A percentile compares a stretch with the other conserved stretches of the same genome.
phyloP scores from a whole-genome alignment of 148 eudicot genomes.

The Rhododendron griersonianum region DNA sequence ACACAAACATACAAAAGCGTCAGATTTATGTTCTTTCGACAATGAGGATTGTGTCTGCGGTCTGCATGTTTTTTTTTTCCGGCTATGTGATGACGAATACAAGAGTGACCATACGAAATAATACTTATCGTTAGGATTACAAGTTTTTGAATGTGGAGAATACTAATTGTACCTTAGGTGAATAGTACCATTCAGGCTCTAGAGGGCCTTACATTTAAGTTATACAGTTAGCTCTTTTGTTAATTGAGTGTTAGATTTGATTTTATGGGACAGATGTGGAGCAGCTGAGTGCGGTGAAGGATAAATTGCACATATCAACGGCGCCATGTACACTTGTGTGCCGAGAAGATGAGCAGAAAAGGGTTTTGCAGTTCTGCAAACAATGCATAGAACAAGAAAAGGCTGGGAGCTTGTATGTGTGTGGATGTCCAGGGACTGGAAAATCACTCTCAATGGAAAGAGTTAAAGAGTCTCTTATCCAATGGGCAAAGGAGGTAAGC shows the following conservation, averaged over 20 bases:
- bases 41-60: background rate
- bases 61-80: background rate
- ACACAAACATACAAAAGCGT: background rate
- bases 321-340: constrained; percentile 54
- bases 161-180: background rate
- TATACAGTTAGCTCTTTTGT: background rate
- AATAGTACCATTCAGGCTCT: background rate
- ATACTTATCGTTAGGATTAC: background rate
- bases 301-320: constrained; percentile 76
- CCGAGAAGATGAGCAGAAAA: constrained; percentile 65
- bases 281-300: constrained; percentile 71
- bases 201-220: background rate
- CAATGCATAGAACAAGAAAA: constrained; percentile 51
- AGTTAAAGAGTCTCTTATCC: constrained; percentile 45
- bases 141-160: background rate
- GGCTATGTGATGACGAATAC: background rate
- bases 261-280: constrained; percentile 36
- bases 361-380: constrained; percentile 70
- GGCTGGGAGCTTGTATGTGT: constrained; percentile 77
- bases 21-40: background rate
- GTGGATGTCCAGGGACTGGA: constrained; percentile 97
- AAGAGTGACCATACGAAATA: background rate
- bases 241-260: background rate
- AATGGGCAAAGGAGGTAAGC: constrained; percentile 76
- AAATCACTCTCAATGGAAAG: constrained; percentile 84